These are phyloP conservation scores for Jackrogersella minutella DNA, from an alignment of 495 filamentous ascomycete genomes.

Conservation along the genomic window DNA sequence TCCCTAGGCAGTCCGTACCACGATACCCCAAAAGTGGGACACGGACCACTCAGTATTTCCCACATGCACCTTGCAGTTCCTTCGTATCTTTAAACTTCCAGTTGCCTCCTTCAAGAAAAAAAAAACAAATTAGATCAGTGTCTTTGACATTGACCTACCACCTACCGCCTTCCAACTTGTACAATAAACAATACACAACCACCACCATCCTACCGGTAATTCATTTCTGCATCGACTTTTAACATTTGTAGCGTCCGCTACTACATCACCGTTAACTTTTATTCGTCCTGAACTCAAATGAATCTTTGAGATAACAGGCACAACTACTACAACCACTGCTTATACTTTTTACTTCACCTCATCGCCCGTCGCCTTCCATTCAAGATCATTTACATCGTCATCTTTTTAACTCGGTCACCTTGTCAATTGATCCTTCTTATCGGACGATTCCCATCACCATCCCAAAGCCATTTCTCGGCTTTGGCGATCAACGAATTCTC, in stretches of 20 bases:
- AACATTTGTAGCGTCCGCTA: neutral
- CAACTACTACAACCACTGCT: neutral
- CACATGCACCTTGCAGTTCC: neutral
- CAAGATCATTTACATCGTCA: neutral
- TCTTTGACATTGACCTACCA: slow-evolving; percentile 32
- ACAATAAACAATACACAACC: neutral
- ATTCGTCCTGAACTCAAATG: neutral
- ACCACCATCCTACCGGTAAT: neutral
- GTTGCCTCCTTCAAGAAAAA: neutral
- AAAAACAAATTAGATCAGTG: neutral
- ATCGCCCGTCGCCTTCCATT: neutral
- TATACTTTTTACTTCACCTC: too few relatives aligned
- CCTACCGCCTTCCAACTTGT: slow-evolving; percentile 6
- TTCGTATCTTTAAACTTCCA: slow-evolving; percentile 12
- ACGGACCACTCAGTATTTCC: slow-evolving; percentile 10
- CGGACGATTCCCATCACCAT: neutral
- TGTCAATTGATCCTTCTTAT: slow-evolving; percentile 12
- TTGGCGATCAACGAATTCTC: neutral
- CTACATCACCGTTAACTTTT: neutral
- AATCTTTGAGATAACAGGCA: neutral
- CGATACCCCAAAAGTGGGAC: neutral
- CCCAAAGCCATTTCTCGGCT: neutral
- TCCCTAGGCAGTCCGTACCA: neutral
- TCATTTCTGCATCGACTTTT: neutral
- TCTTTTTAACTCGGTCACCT: neutral